Percentiles rank a stretch among this genome's conserved stretches.
Conservation (phyloP, 2,329 filamentous ascomycete genomes). For the Penicillium sp. region DNA sequence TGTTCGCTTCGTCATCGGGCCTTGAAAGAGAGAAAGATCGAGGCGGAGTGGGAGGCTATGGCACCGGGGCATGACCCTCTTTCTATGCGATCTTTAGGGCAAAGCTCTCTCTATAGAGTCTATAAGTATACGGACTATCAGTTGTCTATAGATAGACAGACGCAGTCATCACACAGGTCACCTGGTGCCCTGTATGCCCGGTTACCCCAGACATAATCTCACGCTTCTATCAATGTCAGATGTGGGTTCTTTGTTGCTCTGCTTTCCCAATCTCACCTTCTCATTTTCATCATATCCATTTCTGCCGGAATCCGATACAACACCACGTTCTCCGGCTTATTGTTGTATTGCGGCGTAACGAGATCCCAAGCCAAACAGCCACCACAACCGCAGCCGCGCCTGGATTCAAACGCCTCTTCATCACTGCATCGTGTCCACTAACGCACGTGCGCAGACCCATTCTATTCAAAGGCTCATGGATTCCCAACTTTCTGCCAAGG, state of each 20-base stretch:
- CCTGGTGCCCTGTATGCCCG: not conserved
- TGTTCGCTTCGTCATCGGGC: constrained; percentile 7
- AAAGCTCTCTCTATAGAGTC: not conserved
- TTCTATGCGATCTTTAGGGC: not conserved
- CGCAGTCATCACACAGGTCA: not conserved
- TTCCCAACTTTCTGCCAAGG: constrained; percentile 19
- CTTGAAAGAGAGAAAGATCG: not conserved
- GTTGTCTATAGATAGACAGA: not conserved
- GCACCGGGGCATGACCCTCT: not conserved
- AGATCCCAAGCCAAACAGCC: constrained; percentile 16
- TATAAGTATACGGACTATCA: not conserved
- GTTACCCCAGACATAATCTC: not conserved
- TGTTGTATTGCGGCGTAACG: constrained; percentile 2
- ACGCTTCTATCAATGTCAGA: not conserved
- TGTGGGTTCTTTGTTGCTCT: not conserved
- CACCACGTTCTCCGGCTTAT: constrained; percentile 6
- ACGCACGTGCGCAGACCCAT: constrained; percentile 18
- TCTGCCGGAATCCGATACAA: constrained; percentile 8
- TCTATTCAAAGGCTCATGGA: constrained; percentile 12
- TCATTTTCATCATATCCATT: constrained; percentile 3
- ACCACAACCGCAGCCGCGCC: constrained; percentile 6
- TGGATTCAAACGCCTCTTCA: constrained; percentile 13
- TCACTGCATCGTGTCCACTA: constrained; percentile 16
- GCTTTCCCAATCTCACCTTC: not conserved
- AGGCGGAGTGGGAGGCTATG: not conserved